Percentiles rank a stretch among this genome's conserved stretches.
phyloP scores from a whole-genome alignment of 1,139 yeast genomes.

The Pichia sp. region DNA sequence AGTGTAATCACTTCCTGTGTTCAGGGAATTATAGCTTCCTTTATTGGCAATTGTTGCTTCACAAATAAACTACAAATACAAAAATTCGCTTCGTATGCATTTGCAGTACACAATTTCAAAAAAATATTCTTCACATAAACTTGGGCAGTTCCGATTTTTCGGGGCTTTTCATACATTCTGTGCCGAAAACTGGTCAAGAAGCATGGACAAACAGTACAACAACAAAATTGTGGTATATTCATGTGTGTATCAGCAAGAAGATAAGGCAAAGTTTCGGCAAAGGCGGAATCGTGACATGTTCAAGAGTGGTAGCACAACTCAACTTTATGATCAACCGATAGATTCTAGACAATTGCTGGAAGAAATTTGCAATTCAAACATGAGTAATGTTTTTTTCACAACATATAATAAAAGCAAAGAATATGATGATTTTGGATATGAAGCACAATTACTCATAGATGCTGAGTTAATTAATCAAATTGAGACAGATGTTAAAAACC shows the following conservation, averaged over 20 bases:
- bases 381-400: constrained; percentile 3
- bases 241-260: constrained; percentile 6
- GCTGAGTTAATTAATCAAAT: constrained; percentile 4
- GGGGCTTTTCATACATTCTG: too few relatives aligned
- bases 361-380: constrained; percentile 1
- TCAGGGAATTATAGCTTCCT: too few relatives aligned
- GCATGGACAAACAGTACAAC: neutral
- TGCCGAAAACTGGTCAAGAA: neutral
- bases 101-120: too few relatives aligned
- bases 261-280: neutral
- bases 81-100: neutral
- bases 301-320: neutral
- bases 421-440: constrained; percentile 2
- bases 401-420: constrained; percentile 5
- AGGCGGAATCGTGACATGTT: constrained; percentile 2
- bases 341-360: constrained; percentile 6
- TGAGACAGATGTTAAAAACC: neutral
- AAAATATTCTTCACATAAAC: too few relatives aligned
- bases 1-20: too few relatives aligned
- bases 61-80: neutral
- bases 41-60: too few relatives aligned
- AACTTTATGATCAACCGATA: constrained; percentile 1
- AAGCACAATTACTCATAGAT: constrained; percentile 7
- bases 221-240: constrained; percentile 9
- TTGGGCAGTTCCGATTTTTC: too few relatives aligned